Percentiles rank a stretch among this genome's conserved stretches.
Conservation (phyloP, 805 yeast genomes). For the Candida endomychidarum region DNA sequence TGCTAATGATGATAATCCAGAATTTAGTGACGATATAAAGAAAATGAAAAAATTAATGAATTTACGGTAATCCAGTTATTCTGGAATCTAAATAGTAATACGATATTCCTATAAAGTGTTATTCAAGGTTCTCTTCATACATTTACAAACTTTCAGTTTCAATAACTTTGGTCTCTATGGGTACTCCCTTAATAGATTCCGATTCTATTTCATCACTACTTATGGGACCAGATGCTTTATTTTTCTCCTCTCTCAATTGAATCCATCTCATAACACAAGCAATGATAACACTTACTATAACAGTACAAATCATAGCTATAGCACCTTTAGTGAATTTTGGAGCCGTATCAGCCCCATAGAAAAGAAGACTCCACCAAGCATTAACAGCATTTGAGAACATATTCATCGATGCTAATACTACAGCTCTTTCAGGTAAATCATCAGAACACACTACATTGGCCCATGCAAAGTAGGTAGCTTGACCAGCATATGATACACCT, state of each 20-base stretch:
- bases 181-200: conserved; percentile 1
- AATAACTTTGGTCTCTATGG: background rate
- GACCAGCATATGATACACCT: conserved; percentile 58
- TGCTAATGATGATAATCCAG: conserved; percentile 16
- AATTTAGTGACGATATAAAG: conserved; percentile 20
- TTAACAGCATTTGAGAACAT: conserved; percentile 63
- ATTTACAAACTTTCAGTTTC: conserved; percentile 3
- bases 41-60: conserved; percentile 28
- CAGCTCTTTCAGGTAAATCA: conserved; percentile 63
- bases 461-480: conserved; percentile 63
- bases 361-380: conserved; percentile 63
- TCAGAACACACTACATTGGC: conserved; percentile 57
- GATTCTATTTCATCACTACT: conserved; percentile 9
- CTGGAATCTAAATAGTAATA: no score
- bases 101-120: background rate
- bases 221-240: background rate
- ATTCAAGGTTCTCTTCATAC: no score
- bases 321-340: conserved; percentile 55
- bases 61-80: conserved; percentile 17
- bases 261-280: conserved; percentile 43
- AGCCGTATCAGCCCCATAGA: conserved; percentile 51
- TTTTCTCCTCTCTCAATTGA: conserved; percentile 38
- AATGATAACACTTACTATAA: conserved; percentile 40
- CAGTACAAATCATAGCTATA: conserved; percentile 57
- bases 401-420: conserved; percentile 65